Evolutionary conservation across 2,329 filamentous ascomycete genomes (phyloP).

Genomic region (Penicillium sclerotiorum): DNA sequence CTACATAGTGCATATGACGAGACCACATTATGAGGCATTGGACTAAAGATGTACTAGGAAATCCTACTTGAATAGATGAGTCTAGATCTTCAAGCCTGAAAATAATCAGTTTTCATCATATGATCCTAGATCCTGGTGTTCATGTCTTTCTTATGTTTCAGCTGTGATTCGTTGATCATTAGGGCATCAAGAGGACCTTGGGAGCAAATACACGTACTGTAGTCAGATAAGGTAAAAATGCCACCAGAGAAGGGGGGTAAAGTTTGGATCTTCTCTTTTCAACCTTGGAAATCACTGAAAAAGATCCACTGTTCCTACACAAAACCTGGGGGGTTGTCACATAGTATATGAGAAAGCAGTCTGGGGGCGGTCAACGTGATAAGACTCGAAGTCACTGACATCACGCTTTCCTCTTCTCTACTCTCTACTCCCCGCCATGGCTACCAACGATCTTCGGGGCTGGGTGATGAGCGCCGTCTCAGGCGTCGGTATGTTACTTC

Average conservation of each 20-base stretch:
- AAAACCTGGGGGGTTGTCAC: no score
- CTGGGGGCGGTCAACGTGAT: background rate
- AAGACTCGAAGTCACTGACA: constrained; percentile 19
- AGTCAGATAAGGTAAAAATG: background rate
- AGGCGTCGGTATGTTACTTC: constrained; percentile 64
- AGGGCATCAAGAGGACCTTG: background rate
- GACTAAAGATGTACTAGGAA: no score
- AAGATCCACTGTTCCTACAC: no score
- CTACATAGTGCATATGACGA: no score
- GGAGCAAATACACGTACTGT: background rate
- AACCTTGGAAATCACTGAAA: background rate
- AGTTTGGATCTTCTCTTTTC: background rate
- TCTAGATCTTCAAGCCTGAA: no score
- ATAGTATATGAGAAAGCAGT: background rate
- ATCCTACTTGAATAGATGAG: no score
- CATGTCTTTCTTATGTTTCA: no score
- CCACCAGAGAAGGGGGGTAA: background rate
- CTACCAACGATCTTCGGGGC: constrained; percentile 79
- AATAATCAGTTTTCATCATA: no score
- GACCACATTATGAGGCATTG: no score
- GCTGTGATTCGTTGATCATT: no score
- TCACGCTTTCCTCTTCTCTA: constrained; percentile 18
- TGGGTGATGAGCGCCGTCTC: constrained; percentile 88
- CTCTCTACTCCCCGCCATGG: constrained; percentile 39
- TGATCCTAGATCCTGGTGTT: no score